Conservation (phyloP, 164 flowering plant species). For the Vitis amurensis region DNA sequence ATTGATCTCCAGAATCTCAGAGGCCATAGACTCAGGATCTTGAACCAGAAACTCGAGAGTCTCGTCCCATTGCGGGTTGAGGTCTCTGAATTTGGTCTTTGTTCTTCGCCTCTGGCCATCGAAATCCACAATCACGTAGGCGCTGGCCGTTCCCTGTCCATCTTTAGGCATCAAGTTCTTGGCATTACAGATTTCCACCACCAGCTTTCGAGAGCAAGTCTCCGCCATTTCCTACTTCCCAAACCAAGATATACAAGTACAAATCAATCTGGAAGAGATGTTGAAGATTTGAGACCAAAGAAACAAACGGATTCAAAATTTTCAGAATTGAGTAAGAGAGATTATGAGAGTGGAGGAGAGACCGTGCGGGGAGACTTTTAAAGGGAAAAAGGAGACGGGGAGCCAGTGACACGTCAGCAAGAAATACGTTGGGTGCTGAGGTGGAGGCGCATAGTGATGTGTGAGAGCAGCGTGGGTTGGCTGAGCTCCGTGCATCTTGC, state of each 20-base stretch:
- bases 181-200: constrained; percentile 76
- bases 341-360: neutral
- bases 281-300: neutral
- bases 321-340: neutral
- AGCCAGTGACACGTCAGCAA: constrained; percentile 13
- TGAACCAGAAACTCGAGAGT: constrained; percentile 70
- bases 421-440: constrained; percentile 28
- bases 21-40: constrained; percentile 56
- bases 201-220: constrained; percentile 43
- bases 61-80: constrained; percentile 94
- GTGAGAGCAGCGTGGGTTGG: constrained; percentile 6
- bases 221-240: constrained; percentile 36
- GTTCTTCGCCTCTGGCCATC: constrained; percentile 88
- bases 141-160: constrained; percentile 93
- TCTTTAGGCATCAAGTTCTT: constrained; percentile 93
- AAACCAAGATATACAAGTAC: neutral
- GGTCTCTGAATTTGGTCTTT: constrained; percentile 67
- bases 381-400: neutral
- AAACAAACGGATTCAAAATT: neutral
- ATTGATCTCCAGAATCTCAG: constrained; percentile 66
- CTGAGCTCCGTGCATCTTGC: constrained; percentile 5
- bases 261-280: neutral
- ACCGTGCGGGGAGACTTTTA: neutral
- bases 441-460: constrained; percentile 1
- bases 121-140: constrained; percentile 80